Evolutionary conservation across 2,329 filamentous ascomycete species (phyloP).

Genomic region (Emmonsiellopsis sp.): DNA sequence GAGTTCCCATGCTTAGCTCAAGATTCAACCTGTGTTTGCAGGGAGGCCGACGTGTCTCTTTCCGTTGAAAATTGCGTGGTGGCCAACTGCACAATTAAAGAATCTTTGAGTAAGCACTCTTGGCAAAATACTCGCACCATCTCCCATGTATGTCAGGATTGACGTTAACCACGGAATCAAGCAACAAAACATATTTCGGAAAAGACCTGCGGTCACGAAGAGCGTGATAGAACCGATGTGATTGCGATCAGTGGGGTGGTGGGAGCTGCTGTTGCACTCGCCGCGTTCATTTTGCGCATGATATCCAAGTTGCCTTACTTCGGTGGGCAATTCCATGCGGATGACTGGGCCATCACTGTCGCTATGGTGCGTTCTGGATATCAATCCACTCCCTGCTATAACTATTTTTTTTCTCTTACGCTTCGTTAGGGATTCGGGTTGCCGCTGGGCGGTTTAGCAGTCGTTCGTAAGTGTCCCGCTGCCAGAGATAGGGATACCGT

Average conservation of each 20-base stretch:
- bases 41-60: background rate
- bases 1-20: background rate
- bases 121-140: too few species aligned
- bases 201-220: background rate
- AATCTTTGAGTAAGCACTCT: background rate
- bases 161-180: background rate
- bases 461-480: background rate
- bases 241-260: background rate
- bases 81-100: background rate
- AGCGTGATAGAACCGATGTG: background rate
- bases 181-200: background rate
- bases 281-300: background rate
- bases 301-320: background rate
- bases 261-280: background rate
- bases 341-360: constrained; percentile 1
- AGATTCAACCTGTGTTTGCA: background rate
- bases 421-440: background rate
- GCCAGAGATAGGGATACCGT: background rate
- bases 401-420: background rate
- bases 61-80: background rate
- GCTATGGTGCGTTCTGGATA: background rate
- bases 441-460: background rate
- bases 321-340: background rate
- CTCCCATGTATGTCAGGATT: background rate
- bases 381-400: background rate